These are phyloP conservation scores for Suillus fuscotomentosus DNA, from an alignment of 768 basidiomycete species.

Conservation along the genomic window DNA sequence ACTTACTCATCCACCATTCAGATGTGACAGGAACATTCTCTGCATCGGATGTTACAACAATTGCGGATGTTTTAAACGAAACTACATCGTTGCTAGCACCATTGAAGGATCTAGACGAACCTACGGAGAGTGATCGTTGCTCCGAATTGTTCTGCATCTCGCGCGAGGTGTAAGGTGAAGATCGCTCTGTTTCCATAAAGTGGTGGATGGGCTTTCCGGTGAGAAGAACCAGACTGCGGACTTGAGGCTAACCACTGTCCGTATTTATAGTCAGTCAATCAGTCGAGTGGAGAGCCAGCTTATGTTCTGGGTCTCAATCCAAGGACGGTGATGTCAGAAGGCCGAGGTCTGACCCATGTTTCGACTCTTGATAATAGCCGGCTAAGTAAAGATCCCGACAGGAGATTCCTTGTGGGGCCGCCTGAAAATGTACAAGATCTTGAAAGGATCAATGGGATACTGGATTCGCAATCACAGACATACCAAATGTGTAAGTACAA, in stretches of 20 bases:
- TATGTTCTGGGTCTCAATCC: neutral
- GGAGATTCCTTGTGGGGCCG: neutral
- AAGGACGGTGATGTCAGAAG: neutral
- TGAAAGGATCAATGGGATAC: neutral
- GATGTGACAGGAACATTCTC: conserved; percentile 2
- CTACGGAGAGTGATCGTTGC: neutral
- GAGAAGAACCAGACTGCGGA: neutral
- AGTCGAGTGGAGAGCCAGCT: neutral
- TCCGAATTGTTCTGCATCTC: neutral
- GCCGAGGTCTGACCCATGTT: neutral
- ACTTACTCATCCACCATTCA: conserved; percentile 9
- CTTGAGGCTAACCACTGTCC: neutral
- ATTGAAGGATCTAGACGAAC: neutral
- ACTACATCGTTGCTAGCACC: neutral
- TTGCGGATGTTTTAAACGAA: neutral
- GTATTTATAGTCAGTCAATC: neutral
- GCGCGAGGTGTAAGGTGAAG: neutral
- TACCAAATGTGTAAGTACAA: neutral
- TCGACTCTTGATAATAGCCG: neutral
- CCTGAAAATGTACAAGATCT: neutral
- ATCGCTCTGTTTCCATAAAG: neutral
- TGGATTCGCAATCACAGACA: neutral
- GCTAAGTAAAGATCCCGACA: neutral
- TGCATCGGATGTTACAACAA: neutral
- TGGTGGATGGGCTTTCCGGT: neutral